Base-by-base conservation (phyloP, 805 yeast species). In the Sporopachydermia lactativora region DNA sequence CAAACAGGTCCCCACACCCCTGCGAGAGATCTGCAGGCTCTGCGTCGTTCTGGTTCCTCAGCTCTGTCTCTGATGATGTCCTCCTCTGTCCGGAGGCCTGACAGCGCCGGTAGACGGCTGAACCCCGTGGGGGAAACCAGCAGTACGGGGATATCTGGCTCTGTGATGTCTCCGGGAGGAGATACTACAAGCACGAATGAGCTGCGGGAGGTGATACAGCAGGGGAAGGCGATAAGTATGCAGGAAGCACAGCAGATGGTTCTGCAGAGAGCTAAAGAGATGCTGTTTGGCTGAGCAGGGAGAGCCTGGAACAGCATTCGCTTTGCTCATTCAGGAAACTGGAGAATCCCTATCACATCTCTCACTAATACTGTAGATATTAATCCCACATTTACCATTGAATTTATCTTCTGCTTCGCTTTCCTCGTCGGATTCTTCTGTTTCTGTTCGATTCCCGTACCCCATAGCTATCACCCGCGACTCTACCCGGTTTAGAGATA, bases 181-280 rank as follows among this genome's bases (percentile, higher is more conserved):
- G 41, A 15, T 51, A 54, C 43, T 50, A 51, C 15, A 51, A 50
- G 28, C 56, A 47, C 41, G 47, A 48, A 3, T 45, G 54, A 14
- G 49, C 45, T 18, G 55, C 52, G 37, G 48, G 58, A 44, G 42
- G 47, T 24, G 59, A 58, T 45, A 36, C 57, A 36, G 42, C 52
- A 19, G 39, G 41, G 6, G 56, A 57, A 34, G 39, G 48, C n/a
- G 40, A 46, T 5, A 38, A 42, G 39, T 36, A 14, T 36, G 6
- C 39, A 16, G 24, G 36, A 31, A 34, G 17, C 17, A 34, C 35
- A 40, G 15, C 34, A 15, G 35, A 34, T 34, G 43, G 38, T 16
- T 19, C 18, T 35, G 1, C 43, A 45, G 17, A 40, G 39, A 39
- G 49, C 41, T 17, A 51, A 49, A 35, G 44, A 45, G 34, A 38